Base-by-base conservation (phyloP, 495 filamentous ascomycete genomes). In the Penicillium desertorum region DNA sequence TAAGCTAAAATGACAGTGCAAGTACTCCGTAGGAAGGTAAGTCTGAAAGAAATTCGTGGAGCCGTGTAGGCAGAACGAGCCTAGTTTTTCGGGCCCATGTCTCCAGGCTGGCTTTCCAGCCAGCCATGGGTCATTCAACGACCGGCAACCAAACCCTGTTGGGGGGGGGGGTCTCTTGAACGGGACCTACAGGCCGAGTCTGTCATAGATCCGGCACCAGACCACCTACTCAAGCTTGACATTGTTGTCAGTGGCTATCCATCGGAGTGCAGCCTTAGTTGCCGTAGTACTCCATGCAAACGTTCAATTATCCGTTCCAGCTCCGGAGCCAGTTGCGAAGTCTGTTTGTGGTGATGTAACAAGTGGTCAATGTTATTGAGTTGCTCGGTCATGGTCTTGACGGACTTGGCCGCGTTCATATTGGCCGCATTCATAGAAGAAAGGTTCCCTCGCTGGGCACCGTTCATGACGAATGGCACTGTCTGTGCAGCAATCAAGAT, bases 101-200 rank as follows among this genome's bases (percentile, higher is more conserved):
- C 61, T 1, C 53, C 16, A 3, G 62, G 62, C 16, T 61, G 25
- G 41, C 62, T 64, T 22, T 61, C 58, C 49, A 64, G 17, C 58
- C 62, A 65, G 7, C 30, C 56, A 25, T 59, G 46, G 17, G 44
- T 45, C 23, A 23, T 16, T 8, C 23, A 1, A 11, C 44, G 44
- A 4, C 44, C 44, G 1, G 23, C 0, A 25, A 16, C 12, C 0
- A 2, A 12, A 32, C 11, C 4, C 3, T 1, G 27, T 29, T 34
- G 3, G 4, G 17, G 2, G 8, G 20, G n/a, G n/a, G n/a, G n/a
- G n/a, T 14, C 14, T 25, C 27, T n/a, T 5, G 3, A 27, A 27
- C 0, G 44, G 17, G 3, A n/a, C 3, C 1, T 50, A 12, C 2
- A 50, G 5, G 2, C 30, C 30, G 0, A 50, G 19, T 36, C 47